Evolutionary conservation across 148 eudicot species (phyloP), one percentile per base, ranked within the genome.

Genomic region (Gaultheria prostrata): DNA sequence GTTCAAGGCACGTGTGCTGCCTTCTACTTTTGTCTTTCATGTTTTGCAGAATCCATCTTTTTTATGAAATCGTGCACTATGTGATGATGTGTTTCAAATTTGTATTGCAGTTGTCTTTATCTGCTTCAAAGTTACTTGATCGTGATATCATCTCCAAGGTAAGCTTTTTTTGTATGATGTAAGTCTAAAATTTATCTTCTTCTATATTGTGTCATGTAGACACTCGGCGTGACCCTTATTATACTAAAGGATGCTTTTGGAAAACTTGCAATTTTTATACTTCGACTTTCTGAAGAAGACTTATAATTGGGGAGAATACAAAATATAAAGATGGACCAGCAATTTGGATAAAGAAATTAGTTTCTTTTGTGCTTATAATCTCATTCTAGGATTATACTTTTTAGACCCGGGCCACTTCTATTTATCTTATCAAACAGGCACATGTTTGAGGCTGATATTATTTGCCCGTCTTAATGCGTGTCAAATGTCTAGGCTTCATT

Each of bases 81-180:
- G 24, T 83, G 77, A 78, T 49, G 39, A 30, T 39, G 11, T 82
- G 70, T 57, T 82, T 78, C 32, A 51, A n/a, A 67, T 84, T 83
- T 80, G 71, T 57, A 49, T 72, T 90, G 89, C 97, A 96, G 99
- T 84, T 96, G 71, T 91, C 95, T 46, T 83, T 96, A 39, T 90
- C 97, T 82, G 99, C 99, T 77, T 87, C 92, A 24, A 89, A 91
- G 73, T 86, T 96, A 71, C 91, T 80, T 67, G 98, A 96, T 84
- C 93, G 80, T 43, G 99, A 96, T 75, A 84, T 93, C 39, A 9
- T 88, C 76, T 96, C 99, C 12, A 94, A 92, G 99, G 98, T 93
- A 91, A 70, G 46, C 49, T 82, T 26, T 33, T 26, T 45, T 50
- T 50, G 3, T 18, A 26, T 26, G 24, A 20, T 63, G 54, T 72